These are phyloP conservation scores for Arctium lappa DNA, from an alignment of 129 eudicot species.

Conservation along the genomic window DNA sequence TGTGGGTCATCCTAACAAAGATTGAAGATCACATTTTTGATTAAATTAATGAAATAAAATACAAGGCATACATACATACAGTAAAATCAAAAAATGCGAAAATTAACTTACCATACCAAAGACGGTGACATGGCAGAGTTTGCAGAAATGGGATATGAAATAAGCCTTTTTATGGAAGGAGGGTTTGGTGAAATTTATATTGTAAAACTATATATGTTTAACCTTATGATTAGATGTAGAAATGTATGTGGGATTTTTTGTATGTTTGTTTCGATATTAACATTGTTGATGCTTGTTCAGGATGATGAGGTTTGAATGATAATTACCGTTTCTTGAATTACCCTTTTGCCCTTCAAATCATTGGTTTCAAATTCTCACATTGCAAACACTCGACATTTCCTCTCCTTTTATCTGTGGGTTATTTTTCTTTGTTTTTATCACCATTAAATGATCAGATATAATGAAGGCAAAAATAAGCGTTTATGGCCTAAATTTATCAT, in stretches of 20 bases:
- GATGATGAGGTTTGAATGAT: slow-evolving; percentile 17
- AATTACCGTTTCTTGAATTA: slow-evolving; percentile 7
- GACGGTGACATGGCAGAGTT: slow-evolving; percentile 36
- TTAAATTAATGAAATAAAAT: slow-evolving; percentile 22
- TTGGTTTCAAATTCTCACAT: slow-evolving; percentile 16
- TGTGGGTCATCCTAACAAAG: slow-evolving; percentile 27
- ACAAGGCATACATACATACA: slow-evolving; percentile 8
- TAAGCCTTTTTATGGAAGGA: slow-evolving; percentile 31
- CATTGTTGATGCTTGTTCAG: not conserved
- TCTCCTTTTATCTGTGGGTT: slow-evolving; percentile 28
- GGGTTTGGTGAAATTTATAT: slow-evolving; percentile 26
- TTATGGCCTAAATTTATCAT: slow-evolving; percentile 28
- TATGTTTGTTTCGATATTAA: not conserved
- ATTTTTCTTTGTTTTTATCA: slow-evolving; percentile 27
- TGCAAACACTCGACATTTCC: not conserved
- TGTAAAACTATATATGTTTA: slow-evolving; percentile 11
- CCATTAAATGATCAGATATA: slow-evolving; percentile 37
- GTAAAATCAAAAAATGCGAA: slow-evolving; percentile 18
- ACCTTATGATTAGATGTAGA: slow-evolving; percentile 25
- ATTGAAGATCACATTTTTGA: slow-evolving; percentile 21
- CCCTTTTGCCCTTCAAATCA: slow-evolving; percentile 18
- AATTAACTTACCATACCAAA: slow-evolving; percentile 42
- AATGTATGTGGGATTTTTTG: slow-evolving; percentile 18
- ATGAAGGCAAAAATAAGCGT: slow-evolving; percentile 31
- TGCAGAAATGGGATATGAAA: slow-evolving; percentile 36